Percentiles rank a stretch among this genome's conserved stretches.
Evolutionary conservation across 495 filamentous ascomycete species (phyloP).

Genomic region (Penicillium bialowiezense): DNA sequence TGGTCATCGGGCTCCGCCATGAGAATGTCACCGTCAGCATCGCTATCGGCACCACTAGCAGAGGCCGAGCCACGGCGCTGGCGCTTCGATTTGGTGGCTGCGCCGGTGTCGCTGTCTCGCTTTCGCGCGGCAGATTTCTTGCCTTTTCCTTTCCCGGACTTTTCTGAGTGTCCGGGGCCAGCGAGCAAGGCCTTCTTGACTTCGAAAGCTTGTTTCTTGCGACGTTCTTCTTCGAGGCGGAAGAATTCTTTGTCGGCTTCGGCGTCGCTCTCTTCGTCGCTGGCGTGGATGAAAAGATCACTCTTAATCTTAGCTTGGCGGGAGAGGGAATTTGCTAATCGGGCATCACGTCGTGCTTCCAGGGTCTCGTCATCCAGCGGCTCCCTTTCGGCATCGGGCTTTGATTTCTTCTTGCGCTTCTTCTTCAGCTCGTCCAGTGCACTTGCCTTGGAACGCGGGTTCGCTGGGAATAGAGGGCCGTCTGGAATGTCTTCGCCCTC

Average conservation of each 20-base stretch:
- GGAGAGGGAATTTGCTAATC: slow-evolving; percentile 55
- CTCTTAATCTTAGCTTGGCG: slow-evolving; percentile 79
- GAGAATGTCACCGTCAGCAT: slow-evolving; percentile 33
- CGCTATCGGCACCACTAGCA: slow-evolving; percentile 20
- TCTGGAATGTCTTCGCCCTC: slow-evolving; percentile 56
- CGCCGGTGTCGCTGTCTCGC: slow-evolving; percentile 27
- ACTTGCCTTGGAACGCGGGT: slow-evolving; percentile 41
- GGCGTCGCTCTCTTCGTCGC: slow-evolving; percentile 76
- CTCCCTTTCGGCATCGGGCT: slow-evolving; percentile 31
- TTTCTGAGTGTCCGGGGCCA: slow-evolving; percentile 42
- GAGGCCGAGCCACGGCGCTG: slow-evolving; percentile 30
- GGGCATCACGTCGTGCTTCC: slow-evolving; percentile 52
- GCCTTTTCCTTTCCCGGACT: slow-evolving; percentile 29
- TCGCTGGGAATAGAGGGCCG: slow-evolving; percentile 69
- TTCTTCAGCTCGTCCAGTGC: slow-evolving; percentile 51
- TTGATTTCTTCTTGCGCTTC: slow-evolving; percentile 47
- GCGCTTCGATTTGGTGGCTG: slow-evolving; percentile 27
- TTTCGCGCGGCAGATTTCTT: slow-evolving; percentile 28
- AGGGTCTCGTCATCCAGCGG: slow-evolving; percentile 48
- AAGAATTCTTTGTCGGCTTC: slow-evolving; percentile 70
- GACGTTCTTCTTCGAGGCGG: slow-evolving; percentile 57
- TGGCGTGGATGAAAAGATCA: slow-evolving; percentile 71
- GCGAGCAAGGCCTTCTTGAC: slow-evolving; percentile 51
- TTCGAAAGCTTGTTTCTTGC: slow-evolving; percentile 48
- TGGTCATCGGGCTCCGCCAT: slow-evolving; percentile 30